Percentiles rank a stretch among this genome's conserved stretches.
Conservation (phyloP, 495 filamentous ascomycete genomes). For the Pyrenula massariospora region DNA sequence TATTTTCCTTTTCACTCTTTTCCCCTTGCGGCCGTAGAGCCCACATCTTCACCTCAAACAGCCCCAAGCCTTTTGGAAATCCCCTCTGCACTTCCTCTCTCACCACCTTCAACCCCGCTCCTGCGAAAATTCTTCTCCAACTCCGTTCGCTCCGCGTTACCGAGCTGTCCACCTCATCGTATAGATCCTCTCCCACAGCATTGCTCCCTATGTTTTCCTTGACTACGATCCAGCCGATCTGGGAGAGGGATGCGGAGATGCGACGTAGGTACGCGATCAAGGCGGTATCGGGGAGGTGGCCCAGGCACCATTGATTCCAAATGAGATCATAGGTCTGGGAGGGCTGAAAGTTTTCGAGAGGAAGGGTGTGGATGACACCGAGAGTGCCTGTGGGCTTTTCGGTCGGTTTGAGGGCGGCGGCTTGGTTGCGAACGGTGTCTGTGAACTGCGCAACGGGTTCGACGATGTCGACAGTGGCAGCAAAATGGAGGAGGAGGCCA, state of each 20-base stretch:
- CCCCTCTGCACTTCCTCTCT: constrained; percentile 68
- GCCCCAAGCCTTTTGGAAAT: constrained; percentile 47
- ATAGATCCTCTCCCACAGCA: constrained; percentile 46
- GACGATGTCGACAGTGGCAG: constrained; percentile 42
- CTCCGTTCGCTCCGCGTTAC: constrained; percentile 68
- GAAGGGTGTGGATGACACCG: not conserved
- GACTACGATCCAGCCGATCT: constrained; percentile 51
- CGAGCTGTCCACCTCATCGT: constrained; percentile 66
- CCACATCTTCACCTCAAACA: constrained; percentile 63
- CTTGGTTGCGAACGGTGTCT: not conserved
- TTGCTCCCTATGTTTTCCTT: constrained; percentile 78
- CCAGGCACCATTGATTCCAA: constrained; percentile 86
- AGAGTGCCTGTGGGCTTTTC: not conserved
- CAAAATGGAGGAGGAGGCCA: constrained; percentile 40
- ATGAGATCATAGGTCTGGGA: constrained; percentile 38
- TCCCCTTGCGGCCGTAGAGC: constrained; percentile 34
- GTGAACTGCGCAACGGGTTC: constrained; percentile 27
- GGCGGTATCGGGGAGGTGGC: constrained; percentile 73
- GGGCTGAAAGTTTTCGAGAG: not conserved
- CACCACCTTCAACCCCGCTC: constrained; percentile 55
- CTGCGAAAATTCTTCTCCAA: constrained; percentile 55
- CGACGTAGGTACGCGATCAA: constrained; percentile 54
- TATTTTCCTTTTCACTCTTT: not conserved
- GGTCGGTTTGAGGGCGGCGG: not conserved
- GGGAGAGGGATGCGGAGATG: constrained; percentile 33